A percentile compares a stretch with the other conserved stretches of the same genome.
Conservation (phyloP, 2,329 filamentous ascomycete species). For the Davidsoniella virescens region DNA sequence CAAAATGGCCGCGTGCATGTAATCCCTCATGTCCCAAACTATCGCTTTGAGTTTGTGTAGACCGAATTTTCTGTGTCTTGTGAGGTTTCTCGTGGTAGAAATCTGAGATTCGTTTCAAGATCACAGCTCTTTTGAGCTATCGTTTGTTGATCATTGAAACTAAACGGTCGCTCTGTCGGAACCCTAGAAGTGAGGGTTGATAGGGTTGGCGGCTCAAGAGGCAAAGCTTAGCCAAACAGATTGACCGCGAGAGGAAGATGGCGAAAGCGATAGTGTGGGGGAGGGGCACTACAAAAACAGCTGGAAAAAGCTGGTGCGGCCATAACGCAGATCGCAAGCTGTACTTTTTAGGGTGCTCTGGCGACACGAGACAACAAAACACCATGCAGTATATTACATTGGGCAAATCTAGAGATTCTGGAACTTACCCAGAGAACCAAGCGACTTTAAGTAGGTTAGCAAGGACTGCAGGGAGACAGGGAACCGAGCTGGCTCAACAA, state of each 20-base stretch:
- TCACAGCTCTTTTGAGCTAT: too few species aligned
- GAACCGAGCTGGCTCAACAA: conserved; percentile 12
- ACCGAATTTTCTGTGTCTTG: too few species aligned
- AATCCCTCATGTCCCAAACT: too few species aligned
- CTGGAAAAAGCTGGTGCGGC: background rate
- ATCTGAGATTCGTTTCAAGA: too few species aligned
- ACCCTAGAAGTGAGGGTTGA: too few species aligned
- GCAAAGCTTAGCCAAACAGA: too few species aligned
- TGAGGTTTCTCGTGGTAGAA: background rate
- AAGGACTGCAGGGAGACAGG: conserved; percentile 12
- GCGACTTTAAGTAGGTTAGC: conserved; percentile 38
- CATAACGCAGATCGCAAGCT: background rate
- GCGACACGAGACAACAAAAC: background rate
- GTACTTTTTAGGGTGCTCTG: background rate
- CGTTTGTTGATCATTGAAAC: too few species aligned
- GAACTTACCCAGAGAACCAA: conserved; percentile 66
- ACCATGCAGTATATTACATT: background rate
- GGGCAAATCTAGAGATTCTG: conserved; percentile 10
- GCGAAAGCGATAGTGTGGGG: background rate
- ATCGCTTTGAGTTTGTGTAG: too few species aligned
- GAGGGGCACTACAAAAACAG: background rate
- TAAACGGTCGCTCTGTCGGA: too few species aligned
- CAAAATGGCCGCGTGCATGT: too few species aligned
- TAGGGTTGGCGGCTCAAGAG: background rate
- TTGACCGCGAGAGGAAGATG: background rate